Conservation (phyloP, 192 early-diverging fungal species). For the Glomus cerebriforme region DNA sequence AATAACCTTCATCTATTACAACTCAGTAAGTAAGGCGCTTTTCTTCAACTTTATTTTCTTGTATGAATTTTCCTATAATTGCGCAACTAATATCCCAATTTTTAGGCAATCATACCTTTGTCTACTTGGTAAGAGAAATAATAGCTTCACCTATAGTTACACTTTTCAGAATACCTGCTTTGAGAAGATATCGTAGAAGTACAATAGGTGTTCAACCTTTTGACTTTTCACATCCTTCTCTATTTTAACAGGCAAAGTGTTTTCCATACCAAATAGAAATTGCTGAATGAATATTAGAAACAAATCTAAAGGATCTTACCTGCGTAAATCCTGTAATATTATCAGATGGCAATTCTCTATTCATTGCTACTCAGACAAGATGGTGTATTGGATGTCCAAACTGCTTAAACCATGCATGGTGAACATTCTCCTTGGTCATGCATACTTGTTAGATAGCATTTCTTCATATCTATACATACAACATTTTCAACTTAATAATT, state of each 20-base stretch:
- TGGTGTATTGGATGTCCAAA: conserved; percentile 21
- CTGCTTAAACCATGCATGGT: conserved; percentile 12
- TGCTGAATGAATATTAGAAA: conserved; percentile 3
- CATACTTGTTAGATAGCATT: conserved; percentile 18
- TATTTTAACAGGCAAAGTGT: background rate
- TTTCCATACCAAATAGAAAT: conserved; percentile 11
- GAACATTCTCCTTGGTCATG: conserved; percentile 12
- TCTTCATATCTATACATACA: conserved; percentile 20
- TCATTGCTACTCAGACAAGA: conserved; percentile 10
- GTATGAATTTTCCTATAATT: no score
- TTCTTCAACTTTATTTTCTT: conserved; percentile 11
- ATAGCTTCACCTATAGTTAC: conserved; percentile 17
- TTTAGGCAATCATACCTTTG: conserved; percentile 23
- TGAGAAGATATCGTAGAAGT: conserved; percentile 15
- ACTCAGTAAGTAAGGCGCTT: conserved; percentile 1
- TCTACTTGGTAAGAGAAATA: conserved; percentile 24
- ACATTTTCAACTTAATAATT: conserved; percentile 13
- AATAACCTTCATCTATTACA: conserved; percentile 12
- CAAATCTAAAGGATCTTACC: conserved; percentile 6
- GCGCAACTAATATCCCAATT: conserved; percentile 21
- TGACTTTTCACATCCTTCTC: background rate
- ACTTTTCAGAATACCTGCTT: conserved; percentile 15
- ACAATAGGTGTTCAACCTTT: conserved; percentile 2
- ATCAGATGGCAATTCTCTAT: conserved; percentile 16
- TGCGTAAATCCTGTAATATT: conserved; percentile 6